These are phyloP conservation scores for Nectriaceae sp. DNA, from an alignment of 2,329 filamentous ascomycete species.

Conservation along the genomic window DNA sequence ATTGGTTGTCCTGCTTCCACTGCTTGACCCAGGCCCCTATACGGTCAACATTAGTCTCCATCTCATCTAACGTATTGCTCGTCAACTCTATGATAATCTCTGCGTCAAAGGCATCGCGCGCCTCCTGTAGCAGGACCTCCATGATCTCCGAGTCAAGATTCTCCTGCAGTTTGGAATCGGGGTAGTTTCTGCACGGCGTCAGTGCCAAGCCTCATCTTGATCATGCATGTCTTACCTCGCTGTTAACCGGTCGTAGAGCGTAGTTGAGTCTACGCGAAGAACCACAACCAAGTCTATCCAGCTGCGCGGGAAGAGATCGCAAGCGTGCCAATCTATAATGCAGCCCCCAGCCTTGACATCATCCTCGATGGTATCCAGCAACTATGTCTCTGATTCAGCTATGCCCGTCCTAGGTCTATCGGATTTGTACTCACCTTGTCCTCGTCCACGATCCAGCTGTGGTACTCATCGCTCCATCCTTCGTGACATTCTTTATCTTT, in stretches of 20 bases:
- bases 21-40: constrained; percentile 79
- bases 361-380: constrained; percentile 87
- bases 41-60: constrained; percentile 85
- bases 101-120: constrained; percentile 80
- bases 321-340: constrained; percentile 97
- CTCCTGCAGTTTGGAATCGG: constrained; percentile 86
- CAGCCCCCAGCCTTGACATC: constrained; percentile 77
- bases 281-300: constrained; percentile 97
- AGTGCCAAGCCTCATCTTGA: constrained; percentile 1
- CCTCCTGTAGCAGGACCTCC: constrained; percentile 90
- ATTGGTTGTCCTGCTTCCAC: constrained; percentile 70
- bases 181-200: constrained; percentile 64
- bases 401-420: background rate
- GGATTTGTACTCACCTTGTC: constrained; percentile 72
- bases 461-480: constrained; percentile 80
- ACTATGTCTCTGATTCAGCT: constrained; percentile 43
- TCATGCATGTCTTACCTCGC: constrained; percentile 56
- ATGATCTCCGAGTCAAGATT: constrained; percentile 98
- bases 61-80: constrained; percentile 80
- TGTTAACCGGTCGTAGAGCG: constrained; percentile 82
- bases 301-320: constrained; percentile 88
- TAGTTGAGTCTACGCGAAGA: constrained; percentile 75
- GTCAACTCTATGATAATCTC: constrained; percentile 86
- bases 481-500: constrained; percentile 88
- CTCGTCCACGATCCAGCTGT: constrained; percentile 93